phyloP scores from a whole-genome alignment of 2,329 filamentous ascomycete genomes.

The Cordyceps cateniannulata region DNA sequence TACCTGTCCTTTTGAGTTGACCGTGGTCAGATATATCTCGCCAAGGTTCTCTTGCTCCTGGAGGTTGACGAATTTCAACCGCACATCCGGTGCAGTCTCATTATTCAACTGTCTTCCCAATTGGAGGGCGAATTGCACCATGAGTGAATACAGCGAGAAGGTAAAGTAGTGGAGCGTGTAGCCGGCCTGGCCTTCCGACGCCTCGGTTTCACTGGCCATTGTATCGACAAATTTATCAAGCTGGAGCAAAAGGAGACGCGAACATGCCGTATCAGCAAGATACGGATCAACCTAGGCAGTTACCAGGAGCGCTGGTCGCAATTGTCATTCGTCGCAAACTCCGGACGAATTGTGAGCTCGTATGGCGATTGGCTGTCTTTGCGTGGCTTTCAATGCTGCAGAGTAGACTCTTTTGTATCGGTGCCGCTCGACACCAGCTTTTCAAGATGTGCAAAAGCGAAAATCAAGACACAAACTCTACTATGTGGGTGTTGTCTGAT shows the following conservation, averaged over 20 bases:
- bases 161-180: conserved; percentile 25
- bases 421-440: background rate
- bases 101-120: conserved; percentile 20
- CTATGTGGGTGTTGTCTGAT: background rate
- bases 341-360: background rate
- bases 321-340: background rate
- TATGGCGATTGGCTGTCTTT: background rate
- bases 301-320: background rate
- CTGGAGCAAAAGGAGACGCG: background rate
- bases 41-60: conserved; percentile 22
- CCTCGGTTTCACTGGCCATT: background rate
- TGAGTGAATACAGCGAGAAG: conserved; percentile 26
- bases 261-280: background rate
- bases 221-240: background rate
- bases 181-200: conserved; percentile 1
- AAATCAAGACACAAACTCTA: background rate
- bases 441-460: background rate
- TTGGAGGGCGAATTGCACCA: conserved; percentile 24
- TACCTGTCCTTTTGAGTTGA: conserved; percentile 25
- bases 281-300: background rate
- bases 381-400: background rate
- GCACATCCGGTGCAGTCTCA: conserved; percentile 19
- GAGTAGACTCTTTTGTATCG: background rate
- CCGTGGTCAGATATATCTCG: conserved; percentile 22
- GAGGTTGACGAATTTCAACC: conserved; percentile 22